Evolutionary conservation across 2,329 filamentous ascomycete species (phyloP).

Genomic region (Blastomyces silverae): DNA sequence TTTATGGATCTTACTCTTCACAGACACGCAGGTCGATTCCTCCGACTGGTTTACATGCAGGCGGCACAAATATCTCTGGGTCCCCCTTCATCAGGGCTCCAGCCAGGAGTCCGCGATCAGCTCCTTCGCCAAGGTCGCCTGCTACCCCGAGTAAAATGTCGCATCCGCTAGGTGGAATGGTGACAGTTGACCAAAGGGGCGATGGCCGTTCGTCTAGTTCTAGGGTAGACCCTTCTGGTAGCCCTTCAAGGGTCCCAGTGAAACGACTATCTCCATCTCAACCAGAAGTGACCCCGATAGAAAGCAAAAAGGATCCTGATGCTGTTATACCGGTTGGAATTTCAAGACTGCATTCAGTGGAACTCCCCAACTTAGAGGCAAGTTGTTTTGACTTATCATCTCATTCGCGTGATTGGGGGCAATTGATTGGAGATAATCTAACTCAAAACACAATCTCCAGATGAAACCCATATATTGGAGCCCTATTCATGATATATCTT

Average conservation of each 20-base stretch:
- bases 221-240: neutral
- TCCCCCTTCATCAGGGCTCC: conserved; percentile 45
- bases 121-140: conserved; percentile 12
- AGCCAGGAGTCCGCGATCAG: conserved; percentile 22
- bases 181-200: neutral
- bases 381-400: conserved; percentile 3
- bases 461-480: conserved; percentile 99
- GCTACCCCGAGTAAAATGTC: neutral
- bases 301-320: conserved; percentile 31
- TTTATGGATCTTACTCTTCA: conserved; percentile 19
- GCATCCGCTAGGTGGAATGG: conserved; percentile 10
- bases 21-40: conserved; percentile 23
- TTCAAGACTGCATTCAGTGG: conserved; percentile 83
- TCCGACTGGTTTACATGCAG: conserved; percentile 26
- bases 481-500: conserved; percentile 78
- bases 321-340: conserved; percentile 74
- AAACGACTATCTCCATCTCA: conserved; percentile 12
- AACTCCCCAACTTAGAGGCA: conserved; percentile 61
- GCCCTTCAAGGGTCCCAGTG: conserved; percentile 16
- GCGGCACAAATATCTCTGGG: conserved; percentile 41
- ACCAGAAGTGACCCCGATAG: conserved; percentile 5
- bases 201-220: conserved; percentile 7
- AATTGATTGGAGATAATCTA: conserved; percentile 8
- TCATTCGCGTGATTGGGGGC: neutral
- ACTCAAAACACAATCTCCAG: conserved; percentile 36